A percentile compares a stretch with the other conserved stretches of the same genome.
These are phyloP conservation scores for Fusarium dlaminii DNA, from an alignment of 2,329 filamentous ascomycete genomes.

Conservation along the genomic window DNA sequence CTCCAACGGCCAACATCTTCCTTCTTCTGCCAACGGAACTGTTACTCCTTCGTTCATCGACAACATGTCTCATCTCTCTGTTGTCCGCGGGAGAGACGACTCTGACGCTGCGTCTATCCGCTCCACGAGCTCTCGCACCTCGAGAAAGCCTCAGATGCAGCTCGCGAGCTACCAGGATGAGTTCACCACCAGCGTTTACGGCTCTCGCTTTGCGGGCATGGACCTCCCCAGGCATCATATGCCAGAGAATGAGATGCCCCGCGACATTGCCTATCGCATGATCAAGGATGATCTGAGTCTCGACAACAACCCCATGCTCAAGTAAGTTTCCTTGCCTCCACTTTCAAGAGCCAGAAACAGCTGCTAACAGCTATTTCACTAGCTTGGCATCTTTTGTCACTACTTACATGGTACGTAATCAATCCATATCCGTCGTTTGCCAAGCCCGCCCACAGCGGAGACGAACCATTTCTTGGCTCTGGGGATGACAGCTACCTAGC, in stretches of 20 bases:
- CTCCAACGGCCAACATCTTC: conserved; percentile 28
- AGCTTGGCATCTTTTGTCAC: conserved; percentile 94
- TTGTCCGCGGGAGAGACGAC: conserved; percentile 52
- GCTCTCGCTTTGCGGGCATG: conserved; percentile 81
- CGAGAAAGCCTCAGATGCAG: conserved; percentile 51
- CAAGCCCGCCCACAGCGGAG: conserved; percentile 12
- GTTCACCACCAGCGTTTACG: conserved; percentile 86
- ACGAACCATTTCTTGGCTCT: conserved; percentile 28
- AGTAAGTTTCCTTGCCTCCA: conserved; percentile 57
- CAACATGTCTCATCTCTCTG: conserved; percentile 62
- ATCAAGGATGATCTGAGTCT: conserved; percentile 94
- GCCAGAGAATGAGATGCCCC: conserved; percentile 90
- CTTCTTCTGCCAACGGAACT: conserved; percentile 42
- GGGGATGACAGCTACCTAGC: conserved; percentile 1
- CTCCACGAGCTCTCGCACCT: conserved; percentile 38
- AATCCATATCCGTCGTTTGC: conserved; percentile 5
- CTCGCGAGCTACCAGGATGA: conserved; percentile 63
- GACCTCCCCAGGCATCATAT: conserved; percentile 87
- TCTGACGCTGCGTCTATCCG: conserved; percentile 43
- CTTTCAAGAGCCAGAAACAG: background rate
- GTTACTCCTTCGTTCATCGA: conserved; percentile 26
- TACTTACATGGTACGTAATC: conserved; percentile 82
- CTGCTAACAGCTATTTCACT: conserved; percentile 1
- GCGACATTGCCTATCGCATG: conserved; percentile 93
- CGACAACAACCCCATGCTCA: conserved; percentile 90